These are phyloP conservation scores for Xylaria sp. DNA, from an alignment of 2,329 filamentous ascomycete species.

Conservation along the genomic window DNA sequence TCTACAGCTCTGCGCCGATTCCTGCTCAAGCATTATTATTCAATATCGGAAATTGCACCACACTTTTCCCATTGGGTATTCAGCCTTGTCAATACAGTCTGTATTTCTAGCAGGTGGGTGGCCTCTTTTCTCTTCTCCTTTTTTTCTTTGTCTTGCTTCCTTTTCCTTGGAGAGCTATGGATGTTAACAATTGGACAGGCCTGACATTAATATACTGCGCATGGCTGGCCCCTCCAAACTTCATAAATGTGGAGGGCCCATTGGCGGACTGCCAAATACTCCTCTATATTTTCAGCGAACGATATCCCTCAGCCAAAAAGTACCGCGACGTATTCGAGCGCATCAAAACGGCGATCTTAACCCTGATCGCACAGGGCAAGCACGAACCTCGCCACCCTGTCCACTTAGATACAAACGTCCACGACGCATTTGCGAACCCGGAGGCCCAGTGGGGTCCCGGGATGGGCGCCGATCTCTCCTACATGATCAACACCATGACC, in stretches of 20 bases:
- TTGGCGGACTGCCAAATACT: constrained; percentile 37
- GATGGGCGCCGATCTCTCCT: constrained; percentile 33
- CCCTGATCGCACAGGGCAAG: constrained; percentile 33
- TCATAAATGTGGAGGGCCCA: constrained; percentile 28
- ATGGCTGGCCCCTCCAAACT: constrained; percentile 33
- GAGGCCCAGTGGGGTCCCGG: constrained; percentile 28
- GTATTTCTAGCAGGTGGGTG: constrained; percentile 35
- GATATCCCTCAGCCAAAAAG: constrained; percentile 37
- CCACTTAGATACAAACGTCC: constrained; percentile 29
- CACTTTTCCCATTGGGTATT: constrained; percentile 37
- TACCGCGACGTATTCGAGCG: constrained; percentile 40
- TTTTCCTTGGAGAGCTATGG: background rate
- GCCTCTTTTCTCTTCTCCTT: too few species aligned
- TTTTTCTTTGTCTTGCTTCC: too few species aligned
- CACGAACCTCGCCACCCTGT: constrained; percentile 36
- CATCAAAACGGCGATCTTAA: constrained; percentile 33
- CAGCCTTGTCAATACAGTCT: constrained; percentile 37
- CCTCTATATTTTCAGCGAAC: constrained; percentile 38
- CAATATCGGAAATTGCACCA: constrained; percentile 35
- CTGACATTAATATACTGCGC: constrained; percentile 36
- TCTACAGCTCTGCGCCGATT: constrained; percentile 31
- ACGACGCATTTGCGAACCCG: constrained; percentile 29
- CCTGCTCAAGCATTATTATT: constrained; percentile 33
- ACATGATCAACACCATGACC: constrained; percentile 38
- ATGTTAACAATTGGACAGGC: constrained; percentile 26